phyloP scores from a whole-genome alignment of 306 rosid genomes.

The Cicer arietinum region DNA sequence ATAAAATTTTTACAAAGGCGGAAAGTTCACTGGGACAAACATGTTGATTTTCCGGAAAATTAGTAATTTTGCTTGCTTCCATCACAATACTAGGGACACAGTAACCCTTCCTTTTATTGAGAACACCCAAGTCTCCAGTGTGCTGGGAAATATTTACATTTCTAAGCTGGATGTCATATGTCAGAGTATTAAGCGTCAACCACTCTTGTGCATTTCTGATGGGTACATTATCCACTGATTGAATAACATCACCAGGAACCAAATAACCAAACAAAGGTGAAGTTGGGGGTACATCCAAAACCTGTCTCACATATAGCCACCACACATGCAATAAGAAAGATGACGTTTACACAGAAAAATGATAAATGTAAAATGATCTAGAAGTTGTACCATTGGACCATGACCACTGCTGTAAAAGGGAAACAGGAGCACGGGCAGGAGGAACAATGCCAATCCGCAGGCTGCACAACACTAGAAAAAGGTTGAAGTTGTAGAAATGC shows the following conservation, averaged over 20 bases:
- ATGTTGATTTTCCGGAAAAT: slow-evolving; percentile 46
- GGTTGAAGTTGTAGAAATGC: slow-evolving; percentile 34
- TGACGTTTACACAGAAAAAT: slow-evolving; percentile 24
- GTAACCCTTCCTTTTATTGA: slow-evolving; percentile 67
- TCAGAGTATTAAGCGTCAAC: slow-evolving; percentile 60
- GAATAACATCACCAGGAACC: slow-evolving; percentile 70
- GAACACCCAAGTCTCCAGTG: slow-evolving; percentile 41
- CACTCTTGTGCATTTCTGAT: slow-evolving; percentile 70
- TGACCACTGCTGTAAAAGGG: slow-evolving; percentile 67
- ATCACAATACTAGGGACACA: slow-evolving; percentile 66
- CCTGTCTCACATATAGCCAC: slow-evolving; percentile 58
- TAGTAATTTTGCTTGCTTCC: slow-evolving; percentile 57
- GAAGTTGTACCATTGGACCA: slow-evolving; percentile 65
- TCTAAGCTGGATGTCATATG: slow-evolving; percentile 50
- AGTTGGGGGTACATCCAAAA: slow-evolving; percentile 61
- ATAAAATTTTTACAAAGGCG: slow-evolving; percentile 57
- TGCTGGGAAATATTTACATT: slow-evolving; percentile 45
- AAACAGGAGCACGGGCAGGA: slow-evolving; percentile 74
- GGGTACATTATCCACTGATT: slow-evolving; percentile 66
- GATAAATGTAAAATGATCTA: slow-evolving; percentile 16
- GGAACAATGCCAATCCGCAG: slow-evolving; percentile 72
- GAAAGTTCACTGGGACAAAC: slow-evolving; percentile 62
- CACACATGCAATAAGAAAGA: slow-evolving; percentile 38
- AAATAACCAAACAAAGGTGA: slow-evolving; percentile 80
- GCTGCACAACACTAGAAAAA: slow-evolving; percentile 74